Percentiles rank a stretch among this genome's conserved stretches.
Evolutionary conservation across 495 filamentous ascomycete species (phyloP).

Genomic region (Penicillium fimorum): DNA sequence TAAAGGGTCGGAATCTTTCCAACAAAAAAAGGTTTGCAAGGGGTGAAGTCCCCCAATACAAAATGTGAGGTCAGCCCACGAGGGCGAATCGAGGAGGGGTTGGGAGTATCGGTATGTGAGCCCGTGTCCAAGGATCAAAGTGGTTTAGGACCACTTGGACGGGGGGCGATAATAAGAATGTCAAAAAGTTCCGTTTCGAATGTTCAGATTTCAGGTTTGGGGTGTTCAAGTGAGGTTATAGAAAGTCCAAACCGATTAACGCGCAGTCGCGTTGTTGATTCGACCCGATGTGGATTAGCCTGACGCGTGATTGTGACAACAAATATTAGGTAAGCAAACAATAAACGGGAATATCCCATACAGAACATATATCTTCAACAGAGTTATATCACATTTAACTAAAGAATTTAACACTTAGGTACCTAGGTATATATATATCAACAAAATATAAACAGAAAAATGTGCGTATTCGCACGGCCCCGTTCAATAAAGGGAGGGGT

Average conservation of each 20-base stretch:
- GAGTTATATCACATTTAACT: no score
- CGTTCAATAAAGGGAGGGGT: no score
- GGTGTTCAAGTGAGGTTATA: neutral
- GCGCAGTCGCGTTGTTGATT: conserved; percentile 37
- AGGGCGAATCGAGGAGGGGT: conserved; percentile 15
- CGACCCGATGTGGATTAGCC: conserved; percentile 27
- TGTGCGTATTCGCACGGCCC: no score
- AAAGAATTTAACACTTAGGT: no score
- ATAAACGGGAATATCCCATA: neutral
- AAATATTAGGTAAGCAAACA: conserved; percentile 28
- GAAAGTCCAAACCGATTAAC: conserved; percentile 21
- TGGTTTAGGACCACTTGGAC: neutral
- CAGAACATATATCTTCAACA: no score
- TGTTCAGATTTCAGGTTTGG: conserved; percentile 1
- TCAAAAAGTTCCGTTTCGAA: no score
- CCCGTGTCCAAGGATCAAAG: neutral
- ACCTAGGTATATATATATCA: no score
- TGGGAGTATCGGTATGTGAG: conserved; percentile 1
- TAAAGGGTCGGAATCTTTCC: neutral
- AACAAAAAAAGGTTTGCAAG: conserved; percentile 25
- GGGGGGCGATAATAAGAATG: conserved; percentile 15
- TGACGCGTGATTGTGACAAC: conserved; percentile 33
- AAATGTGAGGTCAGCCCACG: conserved; percentile 22
- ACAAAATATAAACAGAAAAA: no score
- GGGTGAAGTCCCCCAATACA: conserved; percentile 24